phyloP scores from a whole-genome alignment of 768 basidiomycete genomes.

The Pisolithus marmoratus region DNA sequence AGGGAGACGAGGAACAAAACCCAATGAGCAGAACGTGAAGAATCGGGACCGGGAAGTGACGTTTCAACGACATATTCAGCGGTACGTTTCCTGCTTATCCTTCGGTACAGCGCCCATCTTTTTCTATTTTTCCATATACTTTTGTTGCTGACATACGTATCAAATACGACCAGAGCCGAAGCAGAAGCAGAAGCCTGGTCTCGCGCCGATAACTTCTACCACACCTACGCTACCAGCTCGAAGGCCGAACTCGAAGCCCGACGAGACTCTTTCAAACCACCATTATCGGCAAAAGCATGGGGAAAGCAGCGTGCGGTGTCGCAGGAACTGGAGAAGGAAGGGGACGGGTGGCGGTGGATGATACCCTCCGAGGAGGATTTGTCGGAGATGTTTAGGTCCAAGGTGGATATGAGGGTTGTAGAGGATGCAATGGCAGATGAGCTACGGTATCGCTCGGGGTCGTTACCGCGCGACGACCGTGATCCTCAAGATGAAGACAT shows the following conservation, averaged over 20 bases:
- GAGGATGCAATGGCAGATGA: conserved; percentile 28
- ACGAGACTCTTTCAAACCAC: conserved; percentile 30
- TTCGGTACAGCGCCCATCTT: neutral
- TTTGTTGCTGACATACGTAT: no score
- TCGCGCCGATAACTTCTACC: conserved; percentile 53
- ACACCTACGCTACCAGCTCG: conserved; percentile 45
- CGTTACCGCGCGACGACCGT: conserved; percentile 9
- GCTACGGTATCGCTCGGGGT: conserved; percentile 7
- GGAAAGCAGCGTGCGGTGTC: conserved; percentile 47
- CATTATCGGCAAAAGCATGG: conserved; percentile 44
- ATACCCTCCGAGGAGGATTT: conserved; percentile 37
- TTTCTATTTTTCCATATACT: no score
- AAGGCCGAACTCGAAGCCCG: conserved; percentile 47
- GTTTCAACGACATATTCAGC: conserved; percentile 62
- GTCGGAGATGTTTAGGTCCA: conserved; percentile 29
- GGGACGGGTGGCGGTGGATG: conserved; percentile 33
- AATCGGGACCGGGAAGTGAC: conserved; percentile 61
- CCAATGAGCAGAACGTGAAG: conserved; percentile 72
- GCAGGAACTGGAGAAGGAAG: conserved; percentile 29
- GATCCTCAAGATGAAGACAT: conserved; percentile 38
- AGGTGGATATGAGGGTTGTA: conserved; percentile 33
- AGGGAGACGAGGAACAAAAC: conserved; percentile 32
- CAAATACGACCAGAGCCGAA: conserved; percentile 35
- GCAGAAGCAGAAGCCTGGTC: conserved; percentile 73
- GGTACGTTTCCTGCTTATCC: conserved; percentile 38